phyloP scores from a whole-genome alignment of 1,284 basidiomycete genomes.

The Stygiomarasmius scandens region DNA sequence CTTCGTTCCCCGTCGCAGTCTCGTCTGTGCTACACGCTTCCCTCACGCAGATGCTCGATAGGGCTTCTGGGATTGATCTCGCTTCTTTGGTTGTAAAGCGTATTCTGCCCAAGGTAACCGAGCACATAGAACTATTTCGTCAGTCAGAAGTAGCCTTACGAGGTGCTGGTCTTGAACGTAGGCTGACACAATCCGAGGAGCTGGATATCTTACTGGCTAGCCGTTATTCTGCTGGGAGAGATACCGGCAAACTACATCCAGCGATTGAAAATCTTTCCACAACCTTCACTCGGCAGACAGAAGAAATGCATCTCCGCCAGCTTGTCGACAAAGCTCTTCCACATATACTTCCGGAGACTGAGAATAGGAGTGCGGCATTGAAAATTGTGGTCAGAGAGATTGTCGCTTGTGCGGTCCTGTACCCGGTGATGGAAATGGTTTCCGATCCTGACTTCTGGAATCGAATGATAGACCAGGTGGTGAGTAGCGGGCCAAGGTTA shows the following conservation, averaged over 20 bases:
- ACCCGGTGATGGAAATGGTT: slow-evolving; percentile 90
- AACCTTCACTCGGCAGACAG: slow-evolving; percentile 85
- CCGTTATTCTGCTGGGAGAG: slow-evolving; percentile 66
- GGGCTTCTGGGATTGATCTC: slow-evolving; percentile 68
- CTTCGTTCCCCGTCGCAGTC: slow-evolving; percentile 86
- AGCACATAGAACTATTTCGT: slow-evolving; percentile 90
- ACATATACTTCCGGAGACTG: slow-evolving; percentile 74
- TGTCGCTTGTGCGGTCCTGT: slow-evolving; percentile 78
- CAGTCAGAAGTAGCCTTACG: slow-evolving; percentile 85
- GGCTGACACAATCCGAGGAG: slow-evolving; percentile 83
- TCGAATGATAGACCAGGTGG: slow-evolving; percentile 85
- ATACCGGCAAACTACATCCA: slow-evolving; percentile 66
- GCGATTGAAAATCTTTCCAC: slow-evolving; percentile 86
- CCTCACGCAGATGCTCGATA: slow-evolving; percentile 58
- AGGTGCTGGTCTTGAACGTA: slow-evolving; percentile 75
- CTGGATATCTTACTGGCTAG: slow-evolving; percentile 83
- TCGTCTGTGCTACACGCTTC: slow-evolving; percentile 75
- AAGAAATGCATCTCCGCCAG: slow-evolving; percentile 81
- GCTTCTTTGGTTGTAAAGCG: slow-evolving; percentile 80
- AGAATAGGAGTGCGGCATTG: slow-evolving; percentile 72
- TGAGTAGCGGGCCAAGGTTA: slow-evolving; percentile 28
- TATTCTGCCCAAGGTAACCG: slow-evolving; percentile 84
- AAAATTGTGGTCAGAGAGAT: slow-evolving; percentile 82
- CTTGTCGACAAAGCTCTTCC: slow-evolving; percentile 75
- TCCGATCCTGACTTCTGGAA: slow-evolving; percentile 98